phyloP scores from a whole-genome alignment of 768 basidiomycete genomes.

The Megacollybia marginata region DNA sequence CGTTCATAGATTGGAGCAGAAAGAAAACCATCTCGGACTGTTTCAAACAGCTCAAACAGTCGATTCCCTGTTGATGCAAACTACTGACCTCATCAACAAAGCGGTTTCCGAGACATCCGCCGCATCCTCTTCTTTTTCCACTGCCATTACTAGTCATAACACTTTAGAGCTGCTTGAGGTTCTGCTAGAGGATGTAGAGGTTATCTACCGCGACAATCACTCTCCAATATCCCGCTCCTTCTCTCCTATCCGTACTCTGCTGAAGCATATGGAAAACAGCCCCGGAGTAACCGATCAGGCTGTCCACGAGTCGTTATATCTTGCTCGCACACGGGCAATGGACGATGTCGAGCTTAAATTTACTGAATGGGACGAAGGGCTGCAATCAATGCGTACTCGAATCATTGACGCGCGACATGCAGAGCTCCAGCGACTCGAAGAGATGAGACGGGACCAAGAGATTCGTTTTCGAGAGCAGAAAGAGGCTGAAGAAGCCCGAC shows the following conservation, averaged over 20 bases:
- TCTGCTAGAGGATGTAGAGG: slow-evolving; percentile 29
- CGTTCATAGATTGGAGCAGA: slow-evolving; percentile 40
- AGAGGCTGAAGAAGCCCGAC: slow-evolving; percentile 16
- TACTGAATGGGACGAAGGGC: slow-evolving; percentile 39
- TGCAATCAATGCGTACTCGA: slow-evolving; percentile 30
- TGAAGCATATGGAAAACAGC: slow-evolving; percentile 47
- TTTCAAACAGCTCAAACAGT: slow-evolving; percentile 47
- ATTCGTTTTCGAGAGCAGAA: slow-evolving; percentile 22
- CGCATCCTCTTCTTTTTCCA: slow-evolving; percentile 28
- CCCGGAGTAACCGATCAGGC: slow-evolving; percentile 35
- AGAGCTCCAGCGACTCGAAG: slow-evolving; percentile 33
- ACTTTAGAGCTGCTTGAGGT: slow-evolving; percentile 27
- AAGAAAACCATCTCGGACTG: slow-evolving; percentile 40
- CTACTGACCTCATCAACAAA: slow-evolving; percentile 29
- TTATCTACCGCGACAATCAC: slow-evolving; percentile 24
- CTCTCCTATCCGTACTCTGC: slow-evolving; percentile 44
- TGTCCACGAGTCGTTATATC: slow-evolving; percentile 40
- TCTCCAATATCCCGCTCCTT: slow-evolving; percentile 37
- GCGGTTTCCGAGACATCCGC: slow-evolving; percentile 31
- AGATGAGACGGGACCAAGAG: slow-evolving; percentile 10
- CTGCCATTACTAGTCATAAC: slow-evolving; percentile 17
- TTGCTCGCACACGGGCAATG: slow-evolving; percentile 39
- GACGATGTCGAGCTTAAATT: slow-evolving; percentile 45
- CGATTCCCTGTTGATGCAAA: slow-evolving; percentile 33
- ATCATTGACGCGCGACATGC: slow-evolving; percentile 33